Evolutionary conservation across 164 flowering plant genomes (phyloP).

Genomic region (Aristolochia contorta): DNA sequence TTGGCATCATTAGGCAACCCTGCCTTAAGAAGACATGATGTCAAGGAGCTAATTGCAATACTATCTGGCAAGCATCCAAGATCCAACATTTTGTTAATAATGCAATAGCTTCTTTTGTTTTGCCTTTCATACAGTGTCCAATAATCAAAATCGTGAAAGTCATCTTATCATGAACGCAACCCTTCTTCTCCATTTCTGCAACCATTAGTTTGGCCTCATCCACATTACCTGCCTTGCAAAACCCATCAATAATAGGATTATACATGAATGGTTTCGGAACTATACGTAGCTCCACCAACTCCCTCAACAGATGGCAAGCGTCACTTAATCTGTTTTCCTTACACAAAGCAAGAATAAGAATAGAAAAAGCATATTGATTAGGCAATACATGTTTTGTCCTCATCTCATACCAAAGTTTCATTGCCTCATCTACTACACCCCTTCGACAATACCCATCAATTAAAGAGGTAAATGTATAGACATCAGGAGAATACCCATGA

Average conservation of each 20-base stretch:
- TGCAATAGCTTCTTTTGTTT: slow-evolving; percentile 61
- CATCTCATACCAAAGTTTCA: slow-evolving; percentile 65
- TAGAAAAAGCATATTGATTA: slow-evolving; percentile 53
- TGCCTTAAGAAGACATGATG: slow-evolving; percentile 68
- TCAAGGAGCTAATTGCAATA: slow-evolving; percentile 45
- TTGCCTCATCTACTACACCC: slow-evolving; percentile 50
- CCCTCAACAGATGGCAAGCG: slow-evolving; percentile 53
- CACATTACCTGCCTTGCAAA: slow-evolving; percentile 81
- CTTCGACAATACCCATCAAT: slow-evolving; percentile 64
- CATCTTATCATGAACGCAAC: slow-evolving; percentile 58
- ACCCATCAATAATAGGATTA: slow-evolving; percentile 87
- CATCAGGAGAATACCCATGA: slow-evolving; percentile 53
- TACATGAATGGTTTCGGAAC: slow-evolving; percentile 59
- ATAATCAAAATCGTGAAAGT: slow-evolving; percentile 86
- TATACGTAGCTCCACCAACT: slow-evolving; percentile 34
- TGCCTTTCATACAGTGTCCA: slow-evolving; percentile 96
- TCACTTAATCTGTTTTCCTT: slow-evolving; percentile 60
- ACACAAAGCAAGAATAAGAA: slow-evolving; percentile 62
- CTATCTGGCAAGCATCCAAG: slow-evolving; percentile 59
- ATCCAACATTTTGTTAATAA: slow-evolving; percentile 55
- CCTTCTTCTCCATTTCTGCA: slow-evolving; percentile 63
- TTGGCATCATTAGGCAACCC: slow-evolving; percentile 85
- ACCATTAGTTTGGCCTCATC: slow-evolving; percentile 71
- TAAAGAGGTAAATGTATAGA: slow-evolving; percentile 61
- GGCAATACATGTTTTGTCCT: slow-evolving; percentile 39